These are phyloP conservation scores for Basipetospora chlamydospora DNA, from an alignment of 2,329 filamentous ascomycete species.

Conservation along the genomic window DNA sequence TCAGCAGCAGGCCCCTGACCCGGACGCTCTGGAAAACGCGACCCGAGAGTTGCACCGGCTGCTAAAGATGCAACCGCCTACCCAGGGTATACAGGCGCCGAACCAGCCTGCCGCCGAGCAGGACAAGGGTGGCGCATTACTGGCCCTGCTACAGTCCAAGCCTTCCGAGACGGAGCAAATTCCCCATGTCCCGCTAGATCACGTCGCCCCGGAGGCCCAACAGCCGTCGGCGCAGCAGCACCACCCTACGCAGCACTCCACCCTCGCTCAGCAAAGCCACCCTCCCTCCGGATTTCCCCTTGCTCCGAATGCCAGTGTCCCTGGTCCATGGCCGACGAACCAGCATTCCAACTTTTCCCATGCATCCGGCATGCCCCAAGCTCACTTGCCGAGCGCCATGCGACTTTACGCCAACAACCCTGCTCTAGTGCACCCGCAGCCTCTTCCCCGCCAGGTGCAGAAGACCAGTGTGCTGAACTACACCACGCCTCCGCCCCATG, in stretches of 20 bases:
- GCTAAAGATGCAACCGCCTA: conserved; percentile 39
- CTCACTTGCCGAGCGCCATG: neutral
- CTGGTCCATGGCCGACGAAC: neutral
- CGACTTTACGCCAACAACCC: conserved; percentile 2
- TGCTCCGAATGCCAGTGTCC: neutral
- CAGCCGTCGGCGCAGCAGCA: conserved; percentile 45
- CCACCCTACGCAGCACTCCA: conserved; percentile 31
- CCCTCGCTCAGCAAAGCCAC: conserved; percentile 15
- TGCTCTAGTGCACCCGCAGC: conserved; percentile 26
- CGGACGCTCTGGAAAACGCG: conserved; percentile 33
- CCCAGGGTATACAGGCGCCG: conserved; percentile 28
- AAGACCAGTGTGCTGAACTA: conserved; percentile 18
- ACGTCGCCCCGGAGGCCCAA: conserved; percentile 30
- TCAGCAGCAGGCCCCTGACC: conserved; percentile 8
- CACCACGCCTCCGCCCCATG: conserved; percentile 8
- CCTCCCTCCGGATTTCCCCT: conserved; percentile 18
- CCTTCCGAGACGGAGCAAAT: conserved; percentile 13
- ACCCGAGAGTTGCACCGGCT: conserved; percentile 38
- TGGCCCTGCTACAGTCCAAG: conserved; percentile 35
- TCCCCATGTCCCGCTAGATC: conserved; percentile 40
- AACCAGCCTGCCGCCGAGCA: conserved; percentile 9
- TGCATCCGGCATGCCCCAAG: conserved; percentile 11
- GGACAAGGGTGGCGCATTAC: conserved; percentile 35
- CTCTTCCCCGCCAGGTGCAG: conserved; percentile 40
- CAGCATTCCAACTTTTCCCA: conserved; percentile 6